Evolutionary conservation across 257 asterid genomes (phyloP), one percentile per base, ranked within the genome.

Genomic region (Phtheirospermum japonicum): DNA sequence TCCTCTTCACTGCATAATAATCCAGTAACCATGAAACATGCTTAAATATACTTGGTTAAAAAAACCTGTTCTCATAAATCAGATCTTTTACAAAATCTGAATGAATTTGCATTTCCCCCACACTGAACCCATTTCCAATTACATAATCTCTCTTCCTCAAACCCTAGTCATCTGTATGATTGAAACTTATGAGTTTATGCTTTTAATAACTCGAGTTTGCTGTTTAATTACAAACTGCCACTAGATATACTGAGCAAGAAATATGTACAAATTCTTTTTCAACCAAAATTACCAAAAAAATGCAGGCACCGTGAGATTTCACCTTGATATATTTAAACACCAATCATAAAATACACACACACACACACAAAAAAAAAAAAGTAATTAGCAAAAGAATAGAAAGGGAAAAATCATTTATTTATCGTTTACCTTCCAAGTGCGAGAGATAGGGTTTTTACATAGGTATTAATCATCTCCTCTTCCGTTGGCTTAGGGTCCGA

Each of bases 401-500:
- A 57, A 7, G 6, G 3, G 16, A 40, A 40, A 40, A 40, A 40
- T 0, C 7, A 40, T 40, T 26, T 4, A 33, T n/a, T 17, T 0
- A 4, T 9, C 28, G 0, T 7, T 63, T 71, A 88, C 98, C 96
- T 91, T 71, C 94, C 96, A 45, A 91, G 28, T 14, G 88, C 86
- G 20, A 86, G 51, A 50, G 95, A 80, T 65, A 89, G 88, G 77
- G 97, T 86, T 76, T 92, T 88, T 26, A 92, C 97, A 75, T 88
- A 92, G n/a, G 83, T 3, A 68, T 80, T 56, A 52, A 92, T 50
- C 95, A 92, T 92, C 64, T 86, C 95, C 3, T 89, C 82, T 42
- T 81, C 90, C 0, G 93, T 73, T 64, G 95, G 95, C 69, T 84
- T 81, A 51, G 86, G 81, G 2, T 86, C 92, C 39, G 80, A 71